Conservation (phyloP, 2,329 filamentous ascomycete species). For the Diaporthe sp. region DNA sequence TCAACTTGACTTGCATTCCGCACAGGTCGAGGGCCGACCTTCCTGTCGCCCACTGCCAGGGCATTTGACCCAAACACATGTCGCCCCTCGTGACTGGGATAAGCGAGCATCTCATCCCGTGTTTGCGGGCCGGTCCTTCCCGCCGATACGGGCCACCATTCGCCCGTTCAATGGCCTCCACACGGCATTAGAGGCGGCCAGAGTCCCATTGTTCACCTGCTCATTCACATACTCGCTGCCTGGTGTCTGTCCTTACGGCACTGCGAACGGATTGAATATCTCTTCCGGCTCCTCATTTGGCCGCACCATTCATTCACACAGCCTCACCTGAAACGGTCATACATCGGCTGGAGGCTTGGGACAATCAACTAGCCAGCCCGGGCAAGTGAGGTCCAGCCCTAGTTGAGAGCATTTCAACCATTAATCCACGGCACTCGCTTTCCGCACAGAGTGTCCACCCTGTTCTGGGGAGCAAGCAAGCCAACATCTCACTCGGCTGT, state of each 20-base stretch:
- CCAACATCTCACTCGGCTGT: neutral
- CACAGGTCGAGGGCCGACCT: neutral
- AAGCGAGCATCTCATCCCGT: slow-evolving; percentile 19
- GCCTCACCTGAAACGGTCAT: neutral
- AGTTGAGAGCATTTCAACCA: neutral
- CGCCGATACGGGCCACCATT: neutral
- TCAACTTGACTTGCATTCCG: neutral
- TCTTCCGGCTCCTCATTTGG: neutral
- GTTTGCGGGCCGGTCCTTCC: slow-evolving; percentile 28
- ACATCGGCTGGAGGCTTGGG: neutral
- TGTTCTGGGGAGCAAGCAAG: neutral
- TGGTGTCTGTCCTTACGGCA: neutral
- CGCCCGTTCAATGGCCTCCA: neutral
- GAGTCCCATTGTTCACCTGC: neutral
- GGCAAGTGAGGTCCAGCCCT: neutral
- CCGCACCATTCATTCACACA: neutral
- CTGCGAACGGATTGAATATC: neutral
- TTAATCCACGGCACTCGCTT: neutral
- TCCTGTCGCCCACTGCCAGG: neutral
- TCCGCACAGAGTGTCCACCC: neutral
- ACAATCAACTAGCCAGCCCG: neutral
- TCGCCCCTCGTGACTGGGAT: neutral
- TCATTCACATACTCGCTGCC: neutral
- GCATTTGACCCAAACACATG: neutral
- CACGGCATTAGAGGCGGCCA: neutral